A percentile compares a stretch with the other conserved stretches of the same genome.
Conservation (phyloP, 169 alveolate species). For the Cryptosporidium viatorum region DNA sequence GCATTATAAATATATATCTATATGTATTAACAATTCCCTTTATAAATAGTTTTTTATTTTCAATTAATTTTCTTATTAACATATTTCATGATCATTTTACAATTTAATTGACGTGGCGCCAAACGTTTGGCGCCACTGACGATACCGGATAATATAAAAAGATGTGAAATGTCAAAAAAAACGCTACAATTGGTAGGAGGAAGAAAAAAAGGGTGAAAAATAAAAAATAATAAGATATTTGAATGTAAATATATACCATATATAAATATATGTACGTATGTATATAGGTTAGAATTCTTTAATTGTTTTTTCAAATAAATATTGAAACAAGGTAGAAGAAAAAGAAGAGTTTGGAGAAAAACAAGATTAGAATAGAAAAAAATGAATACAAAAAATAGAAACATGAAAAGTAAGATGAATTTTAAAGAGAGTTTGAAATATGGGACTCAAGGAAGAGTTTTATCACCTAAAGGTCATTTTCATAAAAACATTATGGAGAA, state of each 20-base stretch:
- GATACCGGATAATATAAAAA: slow-evolving; percentile 7
- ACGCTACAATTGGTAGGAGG: neutral
- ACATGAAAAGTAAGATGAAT: neutral
- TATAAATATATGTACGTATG: neutral
- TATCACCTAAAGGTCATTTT: neutral
- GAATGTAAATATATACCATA: neutral
- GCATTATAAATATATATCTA: no score
- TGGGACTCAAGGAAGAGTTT: neutral
- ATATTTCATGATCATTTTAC: neutral
- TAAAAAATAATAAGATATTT: neutral
- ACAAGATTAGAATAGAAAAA: neutral
- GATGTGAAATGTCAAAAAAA: slow-evolving; percentile 2
- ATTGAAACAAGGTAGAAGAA: neutral
- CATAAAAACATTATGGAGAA: neutral
- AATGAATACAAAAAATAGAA: neutral
- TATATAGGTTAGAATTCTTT: neutral
- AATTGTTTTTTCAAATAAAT: no score
- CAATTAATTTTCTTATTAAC: neutral
- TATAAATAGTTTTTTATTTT: neutral
- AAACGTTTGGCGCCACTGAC: neutral
- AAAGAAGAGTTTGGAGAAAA: neutral
- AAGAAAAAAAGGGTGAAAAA: neutral
- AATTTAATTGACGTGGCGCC: neutral
- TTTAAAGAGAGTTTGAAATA: neutral
- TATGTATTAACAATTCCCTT: neutral